Base-by-base conservation (phyloP, 73 alveolate genomes). In the Paramecium tetraurelia region DNA sequence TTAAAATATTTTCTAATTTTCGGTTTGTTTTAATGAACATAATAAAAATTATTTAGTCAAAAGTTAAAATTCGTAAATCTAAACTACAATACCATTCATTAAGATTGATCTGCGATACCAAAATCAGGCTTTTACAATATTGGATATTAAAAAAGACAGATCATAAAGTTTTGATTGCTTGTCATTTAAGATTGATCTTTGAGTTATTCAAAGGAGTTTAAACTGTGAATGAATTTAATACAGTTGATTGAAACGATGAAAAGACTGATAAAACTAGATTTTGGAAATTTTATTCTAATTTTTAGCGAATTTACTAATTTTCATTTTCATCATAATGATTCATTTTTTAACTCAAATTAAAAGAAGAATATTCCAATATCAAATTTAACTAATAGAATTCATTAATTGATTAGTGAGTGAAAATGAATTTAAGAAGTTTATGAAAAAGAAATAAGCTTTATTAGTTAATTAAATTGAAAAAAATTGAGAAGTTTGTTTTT, bases 171-270 rank as follows among this genome's bases (percentile, higher is more conserved):
- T 75, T 35, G 87, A 75, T 75, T 75, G 38, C 29, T 75, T 20
- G 40, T 75, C 87, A 3, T 75, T 59, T 59, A 72, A 72, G 36
- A 75, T 75, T 20, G 87, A 75, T 33, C 35, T 75, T 4, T 38
- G 43, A 4, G 69, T 75, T 12, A 38, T 75, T 5, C 46, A 75
- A 36, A 75, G 16, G 87, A 75, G 69, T 0, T 63, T 41, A 38
- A 75, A 63, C 6, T 75, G 87, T 24, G 12, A 68, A 35, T 75
- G 36, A 41, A 75, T 75, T 41, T 75, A 75, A 75, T 75, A 68
- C 87, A 4, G 69, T 41, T 12, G 69, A 75, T 18, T 38, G 36
- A 41, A n/a, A 75, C 3, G n/a, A 75, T 75, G 40, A 68, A 10
- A 35, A 38, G 38, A 68, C 59, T 3, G 18, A 75, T 10, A 68